Percentiles rank a stretch among this genome's conserved stretches.
Evolutionary conservation across 768 basidiomycete species (phyloP).

Genomic region (Goffeauzyma gilvescens): DNA sequence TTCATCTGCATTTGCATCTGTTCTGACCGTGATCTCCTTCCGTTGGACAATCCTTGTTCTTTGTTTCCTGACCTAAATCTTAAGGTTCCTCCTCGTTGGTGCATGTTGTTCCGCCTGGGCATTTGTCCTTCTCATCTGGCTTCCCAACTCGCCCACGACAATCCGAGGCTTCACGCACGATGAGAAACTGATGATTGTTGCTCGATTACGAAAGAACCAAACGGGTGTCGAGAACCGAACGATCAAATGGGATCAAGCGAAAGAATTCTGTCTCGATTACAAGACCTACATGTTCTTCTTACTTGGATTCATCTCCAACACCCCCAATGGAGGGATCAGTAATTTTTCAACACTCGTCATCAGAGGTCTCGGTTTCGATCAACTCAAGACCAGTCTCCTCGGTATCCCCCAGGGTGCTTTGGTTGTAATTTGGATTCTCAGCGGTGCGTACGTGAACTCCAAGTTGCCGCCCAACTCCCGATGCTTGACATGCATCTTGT

Average conservation of each 20-base stretch:
- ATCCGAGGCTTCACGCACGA: conserved; percentile 27
- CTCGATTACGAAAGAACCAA: conserved; percentile 29
- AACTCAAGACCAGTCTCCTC: conserved; percentile 27
- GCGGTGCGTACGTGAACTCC: conserved; percentile 25
- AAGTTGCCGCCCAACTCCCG: conserved; percentile 24
- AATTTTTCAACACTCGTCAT: conserved; percentile 30
- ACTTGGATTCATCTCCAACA: conserved; percentile 26
- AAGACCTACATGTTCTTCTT: conserved; percentile 31
- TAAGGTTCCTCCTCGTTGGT: conserved; percentile 25
- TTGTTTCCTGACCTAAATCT: too few relatives aligned
- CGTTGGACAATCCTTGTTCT: too few relatives aligned
- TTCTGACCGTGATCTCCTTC: neutral
- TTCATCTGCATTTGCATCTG: neutral
- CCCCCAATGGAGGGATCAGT: conserved; percentile 29
- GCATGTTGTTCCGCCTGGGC: conserved; percentile 27
- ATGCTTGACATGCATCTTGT: conserved; percentile 19
- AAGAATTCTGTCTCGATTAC: conserved; percentile 26
- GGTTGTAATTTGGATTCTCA: conserved; percentile 27
- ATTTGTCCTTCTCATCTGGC: conserved; percentile 19
- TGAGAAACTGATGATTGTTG: conserved; percentile 31
- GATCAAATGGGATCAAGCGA: conserved; percentile 29
- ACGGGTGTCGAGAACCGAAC: conserved; percentile 29
- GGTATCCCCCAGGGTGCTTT: conserved; percentile 31
- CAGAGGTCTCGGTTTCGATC: conserved; percentile 24
- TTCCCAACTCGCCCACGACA: conserved; percentile 31